Evolutionary conservation across 2,329 filamentous ascomycete species (phyloP).

Genomic region (Thielaviopsis ethacetica): DNA sequence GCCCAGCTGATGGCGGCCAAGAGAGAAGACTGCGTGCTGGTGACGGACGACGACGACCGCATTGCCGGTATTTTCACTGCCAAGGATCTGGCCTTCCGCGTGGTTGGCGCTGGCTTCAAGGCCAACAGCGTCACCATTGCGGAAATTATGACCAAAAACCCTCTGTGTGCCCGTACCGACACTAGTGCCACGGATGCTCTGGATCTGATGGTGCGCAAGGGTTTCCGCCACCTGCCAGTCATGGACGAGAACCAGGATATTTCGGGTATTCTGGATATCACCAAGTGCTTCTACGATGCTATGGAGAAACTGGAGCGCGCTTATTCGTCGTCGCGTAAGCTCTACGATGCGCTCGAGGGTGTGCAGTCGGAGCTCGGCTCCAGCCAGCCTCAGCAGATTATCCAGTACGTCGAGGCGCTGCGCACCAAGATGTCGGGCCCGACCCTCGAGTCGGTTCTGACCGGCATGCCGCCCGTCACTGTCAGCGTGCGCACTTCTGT

Average conservation of each 20-base stretch:
- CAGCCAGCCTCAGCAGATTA: constrained; percentile 94
- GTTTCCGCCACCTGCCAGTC: constrained; percentile 90
- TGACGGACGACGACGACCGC: constrained; percentile 93
- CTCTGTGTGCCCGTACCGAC: constrained; percentile 88
- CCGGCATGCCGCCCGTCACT: constrained; percentile 79
- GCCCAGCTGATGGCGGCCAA: constrained; percentile 98
- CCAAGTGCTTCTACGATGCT: constrained; percentile 98
- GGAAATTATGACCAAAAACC: constrained; percentile 99
- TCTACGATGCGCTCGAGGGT: constrained; percentile 94
- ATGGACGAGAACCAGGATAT: constrained; percentile 99
- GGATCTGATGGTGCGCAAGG: constrained; percentile 95
- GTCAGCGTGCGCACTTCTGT: constrained; percentile 93
- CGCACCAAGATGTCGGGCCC: constrained; percentile 95
- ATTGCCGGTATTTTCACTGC: constrained; percentile 98
- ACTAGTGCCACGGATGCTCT: constrained; percentile 95
- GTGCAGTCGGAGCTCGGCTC: constrained; percentile 93
- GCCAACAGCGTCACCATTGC: constrained; percentile 81
- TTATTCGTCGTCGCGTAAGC: constrained; percentile 92
- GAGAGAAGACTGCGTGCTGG: constrained; percentile 91
- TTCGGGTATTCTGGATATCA: constrained; percentile 93
- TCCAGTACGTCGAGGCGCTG: constrained; percentile 94
- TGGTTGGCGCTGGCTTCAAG: constrained; percentile 81
- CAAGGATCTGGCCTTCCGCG: constrained; percentile 93
- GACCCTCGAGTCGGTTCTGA: constrained; percentile 85
- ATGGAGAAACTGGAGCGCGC: constrained; percentile 99